phyloP scores from a whole-genome alignment of 306 rosid species.

The Prunus padus region DNA sequence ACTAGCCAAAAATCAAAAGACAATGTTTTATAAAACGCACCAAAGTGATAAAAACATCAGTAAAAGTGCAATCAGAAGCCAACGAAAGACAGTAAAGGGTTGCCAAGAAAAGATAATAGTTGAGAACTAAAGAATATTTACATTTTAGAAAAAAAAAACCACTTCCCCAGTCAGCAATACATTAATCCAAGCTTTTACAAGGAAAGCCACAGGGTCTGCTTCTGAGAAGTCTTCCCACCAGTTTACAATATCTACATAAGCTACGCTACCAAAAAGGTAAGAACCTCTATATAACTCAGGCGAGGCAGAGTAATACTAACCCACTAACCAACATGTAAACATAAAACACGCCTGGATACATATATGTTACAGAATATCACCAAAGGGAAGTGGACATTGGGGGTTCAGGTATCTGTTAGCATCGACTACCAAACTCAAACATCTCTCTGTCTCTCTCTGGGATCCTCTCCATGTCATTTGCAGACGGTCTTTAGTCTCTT shows the following conservation, averaged over 20 bases:
- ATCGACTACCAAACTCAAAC: conserved; percentile 34
- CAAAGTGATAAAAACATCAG: no score
- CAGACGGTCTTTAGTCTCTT: conserved; percentile 82
- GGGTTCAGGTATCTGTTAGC: conserved; percentile 64
- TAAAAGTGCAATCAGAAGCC: no score
- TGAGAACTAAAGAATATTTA: conserved; percentile 34
- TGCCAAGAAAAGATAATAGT: not conserved
- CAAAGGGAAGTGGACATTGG: conserved; percentile 44
- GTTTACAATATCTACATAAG: conserved; percentile 65
- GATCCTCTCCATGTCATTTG: conserved; percentile 57
- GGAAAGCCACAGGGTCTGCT: conserved; percentile 48
- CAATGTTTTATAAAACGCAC: no score
- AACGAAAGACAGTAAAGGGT: no score
- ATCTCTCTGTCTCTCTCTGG: not conserved
- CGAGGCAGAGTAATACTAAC: conserved; percentile 24
- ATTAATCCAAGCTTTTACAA: conserved; percentile 37
- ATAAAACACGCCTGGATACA: conserved; percentile 46
- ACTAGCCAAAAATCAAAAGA: no score
- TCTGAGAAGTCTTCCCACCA: conserved; percentile 34
- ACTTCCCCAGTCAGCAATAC: conserved; percentile 65
- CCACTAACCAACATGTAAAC: conserved; percentile 44
- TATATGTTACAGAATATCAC: conserved; percentile 46
- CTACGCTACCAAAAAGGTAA: conserved; percentile 53
- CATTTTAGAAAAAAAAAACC: conserved; percentile 45
- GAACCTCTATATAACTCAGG: conserved; percentile 49